Evolutionary conservation across 2,329 filamentous ascomycete species (phyloP), one percentile per base, ranked within the genome.

Genomic region (Zasmidium cellare): DNA sequence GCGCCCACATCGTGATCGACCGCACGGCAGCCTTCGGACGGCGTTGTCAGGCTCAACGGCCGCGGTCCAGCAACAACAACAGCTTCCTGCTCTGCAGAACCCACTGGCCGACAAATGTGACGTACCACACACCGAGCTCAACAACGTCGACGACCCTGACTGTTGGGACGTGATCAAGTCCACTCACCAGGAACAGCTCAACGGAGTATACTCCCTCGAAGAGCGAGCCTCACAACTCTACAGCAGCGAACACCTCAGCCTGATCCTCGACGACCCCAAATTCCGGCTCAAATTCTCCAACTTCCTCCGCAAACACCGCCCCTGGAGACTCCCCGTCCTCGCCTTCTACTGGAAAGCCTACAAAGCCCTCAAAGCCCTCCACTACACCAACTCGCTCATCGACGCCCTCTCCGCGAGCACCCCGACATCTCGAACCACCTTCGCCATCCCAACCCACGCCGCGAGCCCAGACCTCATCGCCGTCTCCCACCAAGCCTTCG

Each of bases 281-380:
- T 53, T 56, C 20, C 47, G 56, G 9, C 51, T 48, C 25, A 61
- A 59, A 31, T 64, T 64, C 48, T 55, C 60, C 3, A 46, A 31
- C n/a, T 57, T 64, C 44, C 51, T 64, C 24, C 54, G 57, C 19
- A 61, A 61, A 25, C 59, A 59, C 18, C 56, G 61, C 3, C 59
- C 61, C 2, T 58, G 59, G 57, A 53, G 61, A 53, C 18, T 64
- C 24, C 53, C 56, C 1, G 51, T 64, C 9, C 41, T 64, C 24
- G 46, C 35, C n/a, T 58, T 55, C 50, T 64, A 61, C 35, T 46
- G 52, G 51, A 57, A 48, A 25, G 52, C 59, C 3, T 56, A 56
- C 46, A 92, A 91, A 68, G 88, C 88, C 0, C 73, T 90, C 9
- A 83, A 84, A 64, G 87, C 89, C 1, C 85, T 91, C 53, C 79